Conservation (phyloP, 352 stramenopile species). For the Pythium dissimile region DNA sequence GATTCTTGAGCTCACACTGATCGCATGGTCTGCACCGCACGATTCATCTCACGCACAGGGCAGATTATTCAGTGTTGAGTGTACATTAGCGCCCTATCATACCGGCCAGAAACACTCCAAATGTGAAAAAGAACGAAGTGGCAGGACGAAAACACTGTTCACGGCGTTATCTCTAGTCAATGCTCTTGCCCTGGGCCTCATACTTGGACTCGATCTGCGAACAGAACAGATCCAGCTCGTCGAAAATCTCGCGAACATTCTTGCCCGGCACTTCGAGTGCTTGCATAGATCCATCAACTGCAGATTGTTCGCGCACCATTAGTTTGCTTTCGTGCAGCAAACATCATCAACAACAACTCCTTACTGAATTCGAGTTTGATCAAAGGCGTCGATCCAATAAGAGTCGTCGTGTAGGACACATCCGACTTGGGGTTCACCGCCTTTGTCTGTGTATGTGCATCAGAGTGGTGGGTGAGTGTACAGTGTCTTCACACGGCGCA, state of each 20-base stretch:
- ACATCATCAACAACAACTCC: too few relatives aligned
- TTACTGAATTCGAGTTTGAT: conserved; percentile 86
- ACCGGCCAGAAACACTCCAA: conserved; percentile 9
- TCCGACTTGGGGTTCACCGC: conserved; percentile 80
- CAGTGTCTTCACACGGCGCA: neutral
- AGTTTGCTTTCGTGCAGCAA: too few relatives aligned
- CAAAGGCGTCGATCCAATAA: conserved; percentile 46
- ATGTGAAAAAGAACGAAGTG: neutral
- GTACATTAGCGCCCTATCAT: too few relatives aligned
- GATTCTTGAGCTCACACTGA: too few relatives aligned
- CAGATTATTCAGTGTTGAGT: too few relatives aligned
- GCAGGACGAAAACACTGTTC: neutral
- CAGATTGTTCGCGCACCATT: neutral
- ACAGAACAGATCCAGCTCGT: conserved; percentile 81
- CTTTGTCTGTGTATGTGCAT: conserved; percentile 39
- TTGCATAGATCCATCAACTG: conserved; percentile 80
- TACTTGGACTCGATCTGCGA: conserved; percentile 87
- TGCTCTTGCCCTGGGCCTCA: conserved; percentile 75
- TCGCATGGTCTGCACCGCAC: too few relatives aligned
- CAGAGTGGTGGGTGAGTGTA: neutral
- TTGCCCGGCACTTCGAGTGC: conserved; percentile 63
- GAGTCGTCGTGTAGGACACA: conserved; percentile 51
- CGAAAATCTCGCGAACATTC: conserved; percentile 82
- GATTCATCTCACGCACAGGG: too few relatives aligned
- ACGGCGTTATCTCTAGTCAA: conserved; percentile 52